These are phyloP conservation scores for Geranium rotundifolium DNA, from an alignment of 345 rosid genomes.

Conservation along the genomic window DNA sequence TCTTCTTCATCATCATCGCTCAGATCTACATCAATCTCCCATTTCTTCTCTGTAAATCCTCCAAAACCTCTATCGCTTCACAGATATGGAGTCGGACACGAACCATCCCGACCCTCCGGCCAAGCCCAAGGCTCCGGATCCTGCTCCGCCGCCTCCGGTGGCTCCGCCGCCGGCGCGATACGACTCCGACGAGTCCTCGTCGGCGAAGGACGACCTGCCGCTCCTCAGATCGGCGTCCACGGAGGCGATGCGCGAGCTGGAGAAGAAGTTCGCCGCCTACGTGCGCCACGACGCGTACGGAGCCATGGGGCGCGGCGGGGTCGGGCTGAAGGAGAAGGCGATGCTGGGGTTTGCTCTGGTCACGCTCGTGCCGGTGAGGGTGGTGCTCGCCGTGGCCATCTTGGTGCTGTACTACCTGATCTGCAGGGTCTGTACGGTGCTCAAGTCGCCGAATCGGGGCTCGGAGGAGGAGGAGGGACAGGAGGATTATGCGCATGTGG, in stretches of 20 bases:
- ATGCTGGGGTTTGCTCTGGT: constrained; percentile 44
- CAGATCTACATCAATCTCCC: background rate
- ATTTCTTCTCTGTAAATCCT: background rate
- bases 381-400: constrained; percentile 36
- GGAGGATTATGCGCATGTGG: constrained; percentile 90
- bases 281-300: constrained; percentile 81
- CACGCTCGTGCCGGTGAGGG: constrained; percentile 64
- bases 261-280: constrained; percentile 78
- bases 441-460: constrained; percentile 56
- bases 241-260: constrained; percentile 54
- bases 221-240: constrained; percentile 42
- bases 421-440: constrained; percentile 67
- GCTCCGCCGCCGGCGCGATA: background rate
- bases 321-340: constrained; percentile 52
- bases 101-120: background rate
- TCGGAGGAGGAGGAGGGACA: constrained; percentile 39
- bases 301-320: constrained; percentile 80
- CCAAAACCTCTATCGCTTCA: background rate
- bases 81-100: background rate
- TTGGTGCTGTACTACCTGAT: constrained; percentile 62
- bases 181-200: constrained; percentile 13
- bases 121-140: too few relatives aligned
- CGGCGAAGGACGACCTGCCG: constrained; percentile 60
- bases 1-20: background rate
- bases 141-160: background rate